These are phyloP conservation scores for Diplocarpon rosae DNA, from an alignment of 2,329 filamentous ascomycete genomes.

Conservation along the genomic window DNA sequence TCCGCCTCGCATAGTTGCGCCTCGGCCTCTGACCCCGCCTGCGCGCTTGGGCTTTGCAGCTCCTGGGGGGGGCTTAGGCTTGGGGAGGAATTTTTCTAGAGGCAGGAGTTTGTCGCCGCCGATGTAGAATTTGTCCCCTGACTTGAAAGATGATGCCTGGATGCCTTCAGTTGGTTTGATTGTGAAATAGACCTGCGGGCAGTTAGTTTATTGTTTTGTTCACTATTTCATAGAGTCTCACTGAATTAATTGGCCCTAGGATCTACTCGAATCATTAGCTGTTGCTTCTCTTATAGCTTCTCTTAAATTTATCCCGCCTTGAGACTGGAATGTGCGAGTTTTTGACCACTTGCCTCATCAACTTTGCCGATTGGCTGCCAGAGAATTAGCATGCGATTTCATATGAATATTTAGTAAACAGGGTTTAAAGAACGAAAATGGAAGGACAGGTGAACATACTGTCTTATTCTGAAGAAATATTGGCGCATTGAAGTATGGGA, in stretches of 20 bases:
- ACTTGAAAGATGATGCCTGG: conserved; percentile 86
- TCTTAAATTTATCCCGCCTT: neutral
- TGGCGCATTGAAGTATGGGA: conserved; percentile 97
- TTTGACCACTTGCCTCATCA: conserved; percentile 49
- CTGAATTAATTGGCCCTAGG: conserved; percentile 92
- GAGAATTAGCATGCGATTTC: conserved; percentile 39
- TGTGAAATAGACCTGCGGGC: conserved; percentile 65
- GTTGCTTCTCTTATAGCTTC: neutral
- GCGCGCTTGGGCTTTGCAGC: conserved; percentile 60
- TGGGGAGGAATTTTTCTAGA: conserved; percentile 91
- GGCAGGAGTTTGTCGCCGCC: conserved; percentile 88
- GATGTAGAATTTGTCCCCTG: conserved; percentile 96
- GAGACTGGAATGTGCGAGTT: neutral
- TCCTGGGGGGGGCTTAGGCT: conserved; percentile 66
- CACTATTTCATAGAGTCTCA: neutral
- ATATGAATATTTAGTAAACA: neutral
- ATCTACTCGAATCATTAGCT: conserved; percentile 33
- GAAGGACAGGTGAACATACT: conserved; percentile 5
- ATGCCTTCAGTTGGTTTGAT: conserved; percentile 96
- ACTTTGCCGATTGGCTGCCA: conserved; percentile 71
- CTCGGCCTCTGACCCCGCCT: conserved; percentile 44
- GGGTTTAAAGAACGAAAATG: neutral
- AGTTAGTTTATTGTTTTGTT: neutral
- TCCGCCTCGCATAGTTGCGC: conserved; percentile 33
- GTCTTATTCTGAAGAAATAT: conserved; percentile 98